Evolutionary conservation across 2,329 filamentous ascomycete species (phyloP).

Genomic region (Trichoderma cornu-damae): DNA sequence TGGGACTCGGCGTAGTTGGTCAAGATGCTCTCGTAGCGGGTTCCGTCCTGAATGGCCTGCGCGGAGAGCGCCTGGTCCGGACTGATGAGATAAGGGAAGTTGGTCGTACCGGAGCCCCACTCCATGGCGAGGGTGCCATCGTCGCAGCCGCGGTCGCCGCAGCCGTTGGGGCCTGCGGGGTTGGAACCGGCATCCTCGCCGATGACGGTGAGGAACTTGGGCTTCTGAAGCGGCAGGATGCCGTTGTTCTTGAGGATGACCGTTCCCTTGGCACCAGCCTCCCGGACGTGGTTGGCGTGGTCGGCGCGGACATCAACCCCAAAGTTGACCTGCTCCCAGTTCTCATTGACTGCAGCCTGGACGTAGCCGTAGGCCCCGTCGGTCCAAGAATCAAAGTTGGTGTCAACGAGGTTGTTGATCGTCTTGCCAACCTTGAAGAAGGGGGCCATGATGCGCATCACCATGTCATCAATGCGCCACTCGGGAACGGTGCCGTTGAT

Average conservation of each 20-base stretch:
- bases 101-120: constrained; percentile 71
- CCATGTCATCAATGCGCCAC: constrained; percentile 89
- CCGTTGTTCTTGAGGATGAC: constrained; percentile 86
- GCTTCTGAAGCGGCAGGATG: constrained; percentile 70
- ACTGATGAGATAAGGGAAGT: constrained; percentile 71
- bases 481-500: constrained; percentile 84
- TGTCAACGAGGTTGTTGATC: constrained; percentile 43
- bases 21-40: constrained; percentile 60
- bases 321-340: constrained; percentile 65
- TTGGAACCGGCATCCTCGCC: constrained; percentile 80
- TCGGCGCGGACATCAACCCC: constrained; percentile 78
- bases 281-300: constrained; percentile 67
- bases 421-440: constrained; percentile 62
- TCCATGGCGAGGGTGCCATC: constrained; percentile 64
- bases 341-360: constrained; percentile 58
- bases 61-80: constrained; percentile 65
- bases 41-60: constrained; percentile 55
- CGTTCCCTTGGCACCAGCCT: constrained; percentile 71
- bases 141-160: constrained; percentile 59
- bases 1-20: constrained; percentile 59
- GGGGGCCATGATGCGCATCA: constrained; percentile 70
- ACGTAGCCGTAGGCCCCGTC: constrained; percentile 66
- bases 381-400: constrained; percentile 90
- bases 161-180: constrained; percentile 71
- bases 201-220: constrained; percentile 70